Conservation (phyloP, 495 filamentous ascomycete species). For the Xylaria flabelliformis region DNA sequence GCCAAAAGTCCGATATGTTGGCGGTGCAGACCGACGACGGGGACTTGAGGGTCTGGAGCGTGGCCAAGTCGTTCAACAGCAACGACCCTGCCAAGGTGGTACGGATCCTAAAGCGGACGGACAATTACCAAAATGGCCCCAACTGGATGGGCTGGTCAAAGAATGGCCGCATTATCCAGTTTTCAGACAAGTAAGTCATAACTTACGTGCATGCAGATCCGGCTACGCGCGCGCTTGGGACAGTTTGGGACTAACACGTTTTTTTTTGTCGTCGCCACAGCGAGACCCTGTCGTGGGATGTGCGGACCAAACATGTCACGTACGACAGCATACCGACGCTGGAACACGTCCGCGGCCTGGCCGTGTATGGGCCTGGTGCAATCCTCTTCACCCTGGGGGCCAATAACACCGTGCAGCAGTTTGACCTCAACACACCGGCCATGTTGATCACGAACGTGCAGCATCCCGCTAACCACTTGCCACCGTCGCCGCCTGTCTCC, state of each 20-base stretch:
- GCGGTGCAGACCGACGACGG: constrained; percentile 91
- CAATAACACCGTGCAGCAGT: constrained; percentile 90
- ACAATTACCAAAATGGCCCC: constrained; percentile 73
- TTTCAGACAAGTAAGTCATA: constrained; percentile 79
- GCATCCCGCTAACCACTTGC: constrained; percentile 74
- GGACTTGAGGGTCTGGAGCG: constrained; percentile 95
- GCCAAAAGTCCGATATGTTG: constrained; percentile 98
- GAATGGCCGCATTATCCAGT: constrained; percentile 94
- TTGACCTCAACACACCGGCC: constrained; percentile 81
- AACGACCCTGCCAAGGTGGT: constrained; percentile 84
- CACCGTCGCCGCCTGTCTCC: constrained; percentile 78
- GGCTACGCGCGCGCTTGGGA: constrained; percentile 49
- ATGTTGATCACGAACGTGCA: constrained; percentile 82
- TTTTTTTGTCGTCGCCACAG: constrained; percentile 52
- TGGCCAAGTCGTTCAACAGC: constrained; percentile 80
- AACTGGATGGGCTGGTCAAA: constrained; percentile 99
- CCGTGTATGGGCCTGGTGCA: constrained; percentile 87
- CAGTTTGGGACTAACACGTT: constrained; percentile 39
- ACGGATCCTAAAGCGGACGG: constrained; percentile 78
- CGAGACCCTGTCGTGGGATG: constrained; percentile 94
- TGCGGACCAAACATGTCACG: constrained; percentile 92
- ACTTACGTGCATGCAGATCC: constrained; percentile 28
- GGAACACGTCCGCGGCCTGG: constrained; percentile 78
- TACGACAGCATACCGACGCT: constrained; percentile 87
- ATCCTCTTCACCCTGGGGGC: constrained; percentile 91